Conservation (phyloP, 1,284 basidiomycete species). For the Puccinia polysora region DNA sequence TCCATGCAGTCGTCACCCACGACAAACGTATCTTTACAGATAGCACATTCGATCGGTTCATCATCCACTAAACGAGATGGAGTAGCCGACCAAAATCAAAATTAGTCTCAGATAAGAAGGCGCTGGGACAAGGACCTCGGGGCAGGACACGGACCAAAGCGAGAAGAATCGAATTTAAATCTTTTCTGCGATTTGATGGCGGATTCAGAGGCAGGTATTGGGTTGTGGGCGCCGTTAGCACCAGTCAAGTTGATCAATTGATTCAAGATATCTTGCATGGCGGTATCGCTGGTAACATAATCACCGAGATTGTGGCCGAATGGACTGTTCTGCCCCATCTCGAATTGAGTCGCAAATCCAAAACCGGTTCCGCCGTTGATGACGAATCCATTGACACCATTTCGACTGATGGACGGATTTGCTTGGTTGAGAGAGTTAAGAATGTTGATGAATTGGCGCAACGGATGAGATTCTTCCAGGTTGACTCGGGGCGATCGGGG, state of each 20-base stretch:
- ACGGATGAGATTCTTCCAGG: slow-evolving; percentile 26
- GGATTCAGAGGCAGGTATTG: slow-evolving; percentile 70
- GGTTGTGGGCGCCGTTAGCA: slow-evolving; percentile 56
- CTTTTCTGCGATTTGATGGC: slow-evolving; percentile 63
- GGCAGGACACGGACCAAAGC: not conserved
- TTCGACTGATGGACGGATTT: not conserved
- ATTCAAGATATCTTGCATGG: slow-evolving; percentile 69
- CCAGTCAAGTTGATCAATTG: slow-evolving; percentile 71
- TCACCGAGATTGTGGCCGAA: slow-evolving; percentile 30
- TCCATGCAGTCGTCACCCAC: slow-evolving; percentile 56
- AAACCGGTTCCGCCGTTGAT: slow-evolving; percentile 18
- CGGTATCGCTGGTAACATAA: slow-evolving; percentile 54
- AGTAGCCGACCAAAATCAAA: not conserved
- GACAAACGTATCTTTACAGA: slow-evolving; percentile 51
- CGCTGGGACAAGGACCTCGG: slow-evolving; percentile 44
- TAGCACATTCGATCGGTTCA: slow-evolving; percentile 57
- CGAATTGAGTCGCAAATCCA: slow-evolving; percentile 18
- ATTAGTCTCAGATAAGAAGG: not conserved
- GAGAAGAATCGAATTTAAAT: slow-evolving; percentile 60
- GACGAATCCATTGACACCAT: slow-evolving; percentile 30
- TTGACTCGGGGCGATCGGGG: slow-evolving; percentile 16
- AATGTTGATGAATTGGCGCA: slow-evolving; percentile 33
- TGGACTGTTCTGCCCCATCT: not conserved
- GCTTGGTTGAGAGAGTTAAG: slow-evolving; percentile 26
- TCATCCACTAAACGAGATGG: slow-evolving; percentile 37